These are phyloP conservation scores for Plasmodium gaboni DNA, from an alignment of 169 alveolate species.

Conservation along the genomic window DNA sequence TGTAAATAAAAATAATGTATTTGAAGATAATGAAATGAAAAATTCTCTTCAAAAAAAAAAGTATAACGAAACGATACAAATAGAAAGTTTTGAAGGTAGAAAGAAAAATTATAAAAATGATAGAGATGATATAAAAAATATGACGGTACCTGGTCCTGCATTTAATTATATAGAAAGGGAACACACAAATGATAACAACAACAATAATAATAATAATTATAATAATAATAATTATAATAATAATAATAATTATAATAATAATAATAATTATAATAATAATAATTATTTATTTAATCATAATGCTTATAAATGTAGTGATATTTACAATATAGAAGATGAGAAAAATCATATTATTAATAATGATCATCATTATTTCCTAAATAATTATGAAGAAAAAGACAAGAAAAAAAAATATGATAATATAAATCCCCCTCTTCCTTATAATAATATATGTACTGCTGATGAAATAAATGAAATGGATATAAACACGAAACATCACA, in stretches of 20 bases:
- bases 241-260: neutral
- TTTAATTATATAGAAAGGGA: neutral
- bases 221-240: neutral
- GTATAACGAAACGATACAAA: neutral
- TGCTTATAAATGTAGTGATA: neutral
- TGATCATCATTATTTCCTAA: neutral
- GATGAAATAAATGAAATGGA: no score
- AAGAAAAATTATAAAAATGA: neutral
- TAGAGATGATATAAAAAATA: conserved; percentile 2
- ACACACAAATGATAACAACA: neutral
- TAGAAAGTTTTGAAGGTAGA: neutral
- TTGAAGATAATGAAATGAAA: no score
- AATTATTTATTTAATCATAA: neutral
- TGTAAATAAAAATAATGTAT: no score
- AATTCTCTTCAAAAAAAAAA: no score
- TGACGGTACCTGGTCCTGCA: no score
- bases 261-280: neutral
- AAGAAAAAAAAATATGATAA: neutral
- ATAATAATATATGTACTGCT: no score
- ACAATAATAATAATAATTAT: neutral
- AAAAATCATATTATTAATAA: neutral
- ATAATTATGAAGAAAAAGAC: neutral
- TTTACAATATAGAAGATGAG: neutral
- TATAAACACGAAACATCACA: no score
- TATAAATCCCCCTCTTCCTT: no score